Base-by-base conservation (phyloP, 2,329 filamentous ascomycete species). In the Monilinia vaccinii-corymbosi region DNA sequence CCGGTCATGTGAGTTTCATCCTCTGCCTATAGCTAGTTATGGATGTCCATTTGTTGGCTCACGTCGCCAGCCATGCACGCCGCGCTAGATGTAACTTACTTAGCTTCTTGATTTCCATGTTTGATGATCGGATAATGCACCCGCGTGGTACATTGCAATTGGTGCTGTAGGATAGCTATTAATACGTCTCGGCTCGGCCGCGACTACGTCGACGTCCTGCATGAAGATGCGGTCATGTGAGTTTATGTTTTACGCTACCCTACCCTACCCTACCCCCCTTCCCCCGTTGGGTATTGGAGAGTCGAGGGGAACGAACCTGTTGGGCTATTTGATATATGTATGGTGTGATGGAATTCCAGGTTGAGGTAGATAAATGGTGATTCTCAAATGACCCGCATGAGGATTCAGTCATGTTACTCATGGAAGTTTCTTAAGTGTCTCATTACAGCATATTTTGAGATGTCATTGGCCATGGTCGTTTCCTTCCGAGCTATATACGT, bases 151-250 rank as follows among this genome's bases (percentile, higher is more conserved):
- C 28, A 40, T 23, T n/a, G n/a, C n/a, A n/a, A n/a, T n/a, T 25
- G 50, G 40, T 31, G 23, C 18, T 36, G 23, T 42, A 31, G 28
- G 7, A 18, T n/a, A n/a, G n/a, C n/a, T n/a, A 14, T n/a, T 21
- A 10, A 18, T 42, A n/a, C 38, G 2, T 42, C 2, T n/a, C n/a
- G 42, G n/a, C 2, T n/a, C n/a, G 42, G n/a, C 34, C 34, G 34
- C 34, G 4, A 14, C 21, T 8, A 44, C 32, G 38, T 44, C 21
- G 4, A 44, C 32, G 38, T 44, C 51, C 51, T 13, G 51, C 51
- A 55, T 55, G 51, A 55, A 23, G n/a, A 18, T 55, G 23, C 8
- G 4, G 40, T 32, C 51, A 55, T 55, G 51, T 55, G 51, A 45
- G 38, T 16, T 11, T 25, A n/a, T 10, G 18, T 53, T 53, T 21